A percentile compares a stretch with the other conserved stretches of the same genome.
phyloP scores from a whole-genome alignment of 2,329 filamentous ascomycete species.

The Fusarium nodosum region DNA sequence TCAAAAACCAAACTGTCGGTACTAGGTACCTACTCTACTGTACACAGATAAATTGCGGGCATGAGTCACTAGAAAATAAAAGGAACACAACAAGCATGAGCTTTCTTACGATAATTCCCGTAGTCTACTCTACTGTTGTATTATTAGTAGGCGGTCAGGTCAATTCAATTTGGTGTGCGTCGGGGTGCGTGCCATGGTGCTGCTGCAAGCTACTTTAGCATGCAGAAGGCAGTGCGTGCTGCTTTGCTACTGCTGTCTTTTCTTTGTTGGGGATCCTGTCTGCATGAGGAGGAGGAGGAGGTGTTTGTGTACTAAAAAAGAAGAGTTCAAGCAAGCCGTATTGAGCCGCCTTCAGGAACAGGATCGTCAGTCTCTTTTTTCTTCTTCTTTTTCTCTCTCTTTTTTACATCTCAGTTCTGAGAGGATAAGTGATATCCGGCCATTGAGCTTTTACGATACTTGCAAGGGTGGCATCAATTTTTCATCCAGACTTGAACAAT shows the following conservation, averaged over 20 bases:
- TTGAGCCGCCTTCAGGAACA: conserved; percentile 18
- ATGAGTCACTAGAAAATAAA: conserved; percentile 18
- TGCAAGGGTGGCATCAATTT: conserved; percentile 1
- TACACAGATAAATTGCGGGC: background rate
- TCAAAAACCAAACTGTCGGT: conserved; percentile 14
- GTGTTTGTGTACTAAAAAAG: background rate
- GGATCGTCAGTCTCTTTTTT: background rate
- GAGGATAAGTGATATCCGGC: background rate
- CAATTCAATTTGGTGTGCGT: conserved; percentile 8
- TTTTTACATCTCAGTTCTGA: no score
- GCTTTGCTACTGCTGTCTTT: background rate
- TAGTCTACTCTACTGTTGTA: conserved; percentile 10
- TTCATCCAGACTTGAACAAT: conserved; percentile 6
- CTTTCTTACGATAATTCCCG: conserved; percentile 24
- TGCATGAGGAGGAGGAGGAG: background rate
- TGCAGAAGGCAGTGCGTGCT: conserved; percentile 7
- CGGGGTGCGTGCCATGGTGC: conserved; percentile 2
- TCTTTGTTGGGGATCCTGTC: conserved; percentile 18
- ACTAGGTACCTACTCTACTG: background rate
- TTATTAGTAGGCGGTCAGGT: conserved; percentile 29
- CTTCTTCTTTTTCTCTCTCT: no score
- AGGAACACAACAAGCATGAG: conserved; percentile 3
- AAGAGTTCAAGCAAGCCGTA: background rate
- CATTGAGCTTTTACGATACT: conserved; percentile 18
- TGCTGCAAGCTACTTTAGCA: conserved; percentile 16